Evolutionary conservation across 208 protist species (phyloP).

Genomic region (Acanthamoeba triangularis): DNA sequence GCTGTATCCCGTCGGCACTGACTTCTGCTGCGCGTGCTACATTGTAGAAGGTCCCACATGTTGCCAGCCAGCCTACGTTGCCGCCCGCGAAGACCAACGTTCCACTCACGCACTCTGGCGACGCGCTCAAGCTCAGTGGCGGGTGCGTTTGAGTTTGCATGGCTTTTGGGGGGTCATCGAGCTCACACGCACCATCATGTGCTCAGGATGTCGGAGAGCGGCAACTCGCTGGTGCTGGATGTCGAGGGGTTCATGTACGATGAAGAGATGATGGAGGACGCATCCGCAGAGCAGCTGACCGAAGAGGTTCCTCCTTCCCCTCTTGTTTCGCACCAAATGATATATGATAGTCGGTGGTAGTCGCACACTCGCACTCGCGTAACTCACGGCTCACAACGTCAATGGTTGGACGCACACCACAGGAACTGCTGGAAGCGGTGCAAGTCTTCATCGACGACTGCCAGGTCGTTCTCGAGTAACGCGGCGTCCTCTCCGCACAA

Average conservation of each 20-base stretch:
- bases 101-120: background rate
- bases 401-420: background rate
- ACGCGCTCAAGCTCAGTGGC: background rate
- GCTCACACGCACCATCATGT: background rate
- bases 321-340: background rate
- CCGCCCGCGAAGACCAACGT: background rate
- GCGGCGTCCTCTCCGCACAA: background rate
- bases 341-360: background rate
- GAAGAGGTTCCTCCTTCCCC: background rate
- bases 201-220: background rate
- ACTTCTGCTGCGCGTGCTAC: background rate
- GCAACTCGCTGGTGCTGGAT: constrained; percentile 9
- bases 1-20: background rate
- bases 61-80: background rate
- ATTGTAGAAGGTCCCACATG: background rate
- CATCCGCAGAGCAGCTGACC: background rate
- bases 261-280: background rate
- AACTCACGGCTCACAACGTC: background rate
- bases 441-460: background rate
- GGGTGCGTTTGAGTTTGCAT: background rate
- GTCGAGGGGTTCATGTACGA: constrained; percentile 15
- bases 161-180: background rate
- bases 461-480: background rate
- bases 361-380: no score
- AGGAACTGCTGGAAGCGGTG: background rate